A percentile compares a stretch with the other conserved stretches of the same genome.
These are phyloP conservation scores for Ceratopteris richardii DNA, from an alignment of 75 land plant species.

Conservation along the genomic window DNA sequence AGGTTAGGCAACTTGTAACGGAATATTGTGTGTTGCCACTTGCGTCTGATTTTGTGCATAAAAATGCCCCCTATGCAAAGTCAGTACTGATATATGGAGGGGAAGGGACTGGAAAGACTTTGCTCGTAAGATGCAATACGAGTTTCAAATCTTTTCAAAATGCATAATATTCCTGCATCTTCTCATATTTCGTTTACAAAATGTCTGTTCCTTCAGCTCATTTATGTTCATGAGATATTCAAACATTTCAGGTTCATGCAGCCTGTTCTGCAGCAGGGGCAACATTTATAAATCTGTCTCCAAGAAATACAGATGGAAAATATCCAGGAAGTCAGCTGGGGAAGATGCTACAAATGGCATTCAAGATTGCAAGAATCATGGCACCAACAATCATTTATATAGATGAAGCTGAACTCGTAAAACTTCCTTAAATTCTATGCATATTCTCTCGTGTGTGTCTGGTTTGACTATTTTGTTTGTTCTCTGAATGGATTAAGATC, in stretches of 20 bases:
- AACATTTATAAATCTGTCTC: slow-evolving; percentile 26
- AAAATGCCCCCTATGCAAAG: slow-evolving; percentile 25
- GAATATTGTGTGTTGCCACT: slow-evolving; percentile 32
- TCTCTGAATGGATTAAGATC: no score
- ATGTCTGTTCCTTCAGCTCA: no score
- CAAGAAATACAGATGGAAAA: slow-evolving; percentile 28
- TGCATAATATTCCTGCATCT: not conserved
- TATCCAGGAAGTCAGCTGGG: slow-evolving; percentile 23
- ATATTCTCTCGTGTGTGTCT: no score
- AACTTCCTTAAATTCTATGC: no score
- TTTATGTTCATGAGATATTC: not conserved
- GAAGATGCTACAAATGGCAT: slow-evolving; percentile 29
- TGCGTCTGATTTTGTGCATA: slow-evolving; percentile 25
- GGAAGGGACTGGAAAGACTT: slow-evolving; percentile 26
- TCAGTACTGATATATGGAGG: slow-evolving; percentile 30
- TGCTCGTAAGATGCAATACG: slow-evolving; percentile 20
- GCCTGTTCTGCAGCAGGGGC: slow-evolving; percentile 29
- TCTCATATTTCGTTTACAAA: no score
- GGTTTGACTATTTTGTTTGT: not conserved
- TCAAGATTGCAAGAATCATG: slow-evolving; percentile 38
- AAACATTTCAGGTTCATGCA: slow-evolving; percentile 26
- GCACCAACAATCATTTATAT: slow-evolving; percentile 32
- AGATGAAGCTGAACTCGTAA: slow-evolving; percentile 28
- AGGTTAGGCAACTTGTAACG: slow-evolving; percentile 22
- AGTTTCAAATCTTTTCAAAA: not conserved